Evolutionary conservation across 1,284 basidiomycete species (phyloP).

Genomic region (Boletus hoseneyae): DNA sequence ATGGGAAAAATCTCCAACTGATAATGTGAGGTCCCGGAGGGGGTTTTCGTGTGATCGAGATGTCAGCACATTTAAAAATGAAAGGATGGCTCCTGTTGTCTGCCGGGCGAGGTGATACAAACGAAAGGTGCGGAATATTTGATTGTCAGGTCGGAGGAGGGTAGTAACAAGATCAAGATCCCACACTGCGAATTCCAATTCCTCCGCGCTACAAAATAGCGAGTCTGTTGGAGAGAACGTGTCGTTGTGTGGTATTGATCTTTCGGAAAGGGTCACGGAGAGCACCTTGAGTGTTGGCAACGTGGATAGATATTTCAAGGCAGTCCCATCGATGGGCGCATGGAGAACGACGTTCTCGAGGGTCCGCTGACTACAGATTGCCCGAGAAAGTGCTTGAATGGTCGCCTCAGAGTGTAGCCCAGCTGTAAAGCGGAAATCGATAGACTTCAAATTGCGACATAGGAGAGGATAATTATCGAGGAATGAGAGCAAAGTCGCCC

Average conservation of each 20-base stretch:
- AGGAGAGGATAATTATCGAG: constrained; percentile 6
- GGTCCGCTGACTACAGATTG: constrained; percentile 3
- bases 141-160: constrained; percentile 10
- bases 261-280: constrained; percentile 1
- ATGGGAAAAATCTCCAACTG: neutral
- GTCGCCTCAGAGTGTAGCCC: neutral
- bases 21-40: constrained; percentile 5
- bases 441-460: constrained; percentile 7
- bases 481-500: constrained; percentile 10
- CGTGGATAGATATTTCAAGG: constrained; percentile 10
- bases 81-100: neutral
- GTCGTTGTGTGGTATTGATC: neutral
- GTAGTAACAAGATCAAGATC: constrained; percentile 12
- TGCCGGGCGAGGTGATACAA: neutral
- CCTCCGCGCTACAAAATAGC: constrained; percentile 1
- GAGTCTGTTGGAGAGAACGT: neutral
- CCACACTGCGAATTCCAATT: constrained; percentile 3
- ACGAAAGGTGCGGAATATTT: constrained; percentile 11
- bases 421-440: constrained; percentile 5
- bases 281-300: constrained; percentile 14
- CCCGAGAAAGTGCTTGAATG: constrained; percentile 7
- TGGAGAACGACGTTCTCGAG: neutral
- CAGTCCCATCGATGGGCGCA: constrained; percentile 1
- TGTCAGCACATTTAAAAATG: constrained; percentile 9
- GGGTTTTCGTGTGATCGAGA: neutral